These are phyloP conservation scores for Lenwebbia sp. DNA, from an alignment of 345 rosid species.

Conservation along the genomic window DNA sequence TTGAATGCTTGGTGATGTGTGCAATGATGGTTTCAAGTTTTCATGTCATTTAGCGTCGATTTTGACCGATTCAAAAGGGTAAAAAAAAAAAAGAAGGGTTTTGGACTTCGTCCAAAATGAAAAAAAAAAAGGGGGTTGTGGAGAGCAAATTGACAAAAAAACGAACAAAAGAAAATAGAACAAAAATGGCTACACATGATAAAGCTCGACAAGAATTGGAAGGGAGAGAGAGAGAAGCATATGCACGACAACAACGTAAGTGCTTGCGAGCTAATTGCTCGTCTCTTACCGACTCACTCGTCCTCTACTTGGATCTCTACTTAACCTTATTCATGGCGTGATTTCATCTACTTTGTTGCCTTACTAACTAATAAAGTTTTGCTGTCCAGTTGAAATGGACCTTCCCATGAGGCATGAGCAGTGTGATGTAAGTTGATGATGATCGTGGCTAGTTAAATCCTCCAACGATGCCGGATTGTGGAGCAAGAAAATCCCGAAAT, in stretches of 20 bases:
- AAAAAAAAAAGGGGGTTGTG: neutral
- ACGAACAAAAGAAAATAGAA: neutral
- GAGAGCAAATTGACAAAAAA: neutral
- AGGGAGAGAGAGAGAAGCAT: neutral
- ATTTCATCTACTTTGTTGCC: neutral
- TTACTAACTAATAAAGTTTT: neutral
- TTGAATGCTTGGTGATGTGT: neutral
- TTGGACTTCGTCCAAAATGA: no score
- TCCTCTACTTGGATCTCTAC: neutral
- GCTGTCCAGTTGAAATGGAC: neutral
- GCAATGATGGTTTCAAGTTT: neutral
- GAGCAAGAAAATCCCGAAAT: neutral
- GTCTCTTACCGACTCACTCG: slow-evolving; percentile 12
- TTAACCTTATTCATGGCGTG: neutral
- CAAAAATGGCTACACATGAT: neutral
- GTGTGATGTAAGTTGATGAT: neutral
- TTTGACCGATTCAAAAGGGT: neutral
- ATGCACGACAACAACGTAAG: slow-evolving; percentile 20
- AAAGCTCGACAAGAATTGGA: neutral
- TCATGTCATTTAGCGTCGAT: neutral
- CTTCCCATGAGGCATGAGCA: neutral
- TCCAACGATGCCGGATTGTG: neutral
- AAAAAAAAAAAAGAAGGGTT: no score
- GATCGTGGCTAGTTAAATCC: neutral
- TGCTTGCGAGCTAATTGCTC: neutral